Evolutionary conservation across 768 basidiomycete genomes (phyloP).

Genomic region (Lactifluus subvellereus): DNA sequence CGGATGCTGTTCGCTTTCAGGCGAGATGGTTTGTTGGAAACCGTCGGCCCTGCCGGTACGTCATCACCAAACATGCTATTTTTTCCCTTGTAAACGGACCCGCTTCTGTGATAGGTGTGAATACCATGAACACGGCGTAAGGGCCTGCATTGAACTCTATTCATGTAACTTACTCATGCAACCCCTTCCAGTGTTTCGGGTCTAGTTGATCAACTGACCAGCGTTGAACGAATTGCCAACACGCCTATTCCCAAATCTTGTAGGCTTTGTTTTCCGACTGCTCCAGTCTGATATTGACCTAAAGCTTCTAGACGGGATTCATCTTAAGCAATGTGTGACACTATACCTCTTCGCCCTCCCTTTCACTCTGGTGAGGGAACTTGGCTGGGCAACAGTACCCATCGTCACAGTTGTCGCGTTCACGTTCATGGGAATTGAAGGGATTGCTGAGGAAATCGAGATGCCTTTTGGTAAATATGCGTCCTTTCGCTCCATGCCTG

Average conservation of each 20-base stretch:
- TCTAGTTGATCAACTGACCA: constrained; percentile 80
- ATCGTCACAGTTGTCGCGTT: constrained; percentile 83
- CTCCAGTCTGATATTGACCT: constrained; percentile 9
- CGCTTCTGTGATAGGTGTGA: constrained; percentile 46
- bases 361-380: constrained; percentile 73
- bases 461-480: constrained; percentile 76
- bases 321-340: constrained; percentile 93
- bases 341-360: constrained; percentile 90
- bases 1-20: constrained; percentile 66
- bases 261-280: constrained; percentile 31
- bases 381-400: constrained; percentile 82
- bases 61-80: neutral
- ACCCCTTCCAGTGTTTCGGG: constrained; percentile 50
- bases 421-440: constrained; percentile 92
- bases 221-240: constrained; percentile 89
- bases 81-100: neutral
- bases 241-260: constrained; percentile 78
- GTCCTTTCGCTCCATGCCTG: neutral
- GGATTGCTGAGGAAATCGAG: constrained; percentile 92
- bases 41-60: constrained; percentile 81
- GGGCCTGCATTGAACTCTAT: constrained; percentile 23
- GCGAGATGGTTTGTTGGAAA: constrained; percentile 77
- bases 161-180: constrained; percentile 1
- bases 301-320: constrained; percentile 62
- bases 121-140: constrained; percentile 67